These are phyloP conservation scores for Fusarium vanettenii DNA, from an alignment of 2,329 filamentous ascomycete species.

Conservation along the genomic window DNA sequence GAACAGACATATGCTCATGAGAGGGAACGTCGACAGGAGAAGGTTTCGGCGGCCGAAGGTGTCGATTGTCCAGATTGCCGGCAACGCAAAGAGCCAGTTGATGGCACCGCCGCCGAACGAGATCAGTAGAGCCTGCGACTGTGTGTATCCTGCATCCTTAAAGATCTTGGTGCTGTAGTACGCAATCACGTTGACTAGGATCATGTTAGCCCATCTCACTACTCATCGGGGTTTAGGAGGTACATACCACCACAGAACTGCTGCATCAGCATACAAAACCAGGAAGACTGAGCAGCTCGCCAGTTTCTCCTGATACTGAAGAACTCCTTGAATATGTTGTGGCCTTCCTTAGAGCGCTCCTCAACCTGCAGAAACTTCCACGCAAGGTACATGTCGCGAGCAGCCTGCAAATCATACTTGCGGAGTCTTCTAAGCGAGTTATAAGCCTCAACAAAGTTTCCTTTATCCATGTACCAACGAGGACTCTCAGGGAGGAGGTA, in stretches of 20 bases:
- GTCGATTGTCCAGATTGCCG: constrained; percentile 54
- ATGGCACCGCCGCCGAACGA: constrained; percentile 55
- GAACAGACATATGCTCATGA: constrained; percentile 46
- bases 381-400: constrained; percentile 62
- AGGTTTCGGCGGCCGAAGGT: constrained; percentile 65
- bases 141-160: constrained; percentile 40
- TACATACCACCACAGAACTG: constrained; percentile 58
- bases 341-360: constrained; percentile 38
- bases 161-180: constrained; percentile 49
- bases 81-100: constrained; percentile 60
- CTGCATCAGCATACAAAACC: constrained; percentile 52
- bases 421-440: constrained; percentile 58
- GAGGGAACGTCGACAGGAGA: constrained; percentile 47
- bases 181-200: constrained; percentile 49
- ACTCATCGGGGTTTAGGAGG: constrained; percentile 30
- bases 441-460: constrained; percentile 57
- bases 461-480: constrained; percentile 62
- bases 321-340: constrained; percentile 43
- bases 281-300: constrained; percentile 48
- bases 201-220: constrained; percentile 56
- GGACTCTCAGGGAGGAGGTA: constrained; percentile 70
- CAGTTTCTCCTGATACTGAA: constrained; percentile 46
- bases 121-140: constrained; percentile 45
- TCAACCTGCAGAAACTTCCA: constrained; percentile 50
- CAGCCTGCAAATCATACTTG: constrained; percentile 59